Evolutionary conservation across 2,329 filamentous ascomycete species (phyloP), one percentile per base, ranked within the genome.

Genomic region (Gyromitra esculenta): DNA sequence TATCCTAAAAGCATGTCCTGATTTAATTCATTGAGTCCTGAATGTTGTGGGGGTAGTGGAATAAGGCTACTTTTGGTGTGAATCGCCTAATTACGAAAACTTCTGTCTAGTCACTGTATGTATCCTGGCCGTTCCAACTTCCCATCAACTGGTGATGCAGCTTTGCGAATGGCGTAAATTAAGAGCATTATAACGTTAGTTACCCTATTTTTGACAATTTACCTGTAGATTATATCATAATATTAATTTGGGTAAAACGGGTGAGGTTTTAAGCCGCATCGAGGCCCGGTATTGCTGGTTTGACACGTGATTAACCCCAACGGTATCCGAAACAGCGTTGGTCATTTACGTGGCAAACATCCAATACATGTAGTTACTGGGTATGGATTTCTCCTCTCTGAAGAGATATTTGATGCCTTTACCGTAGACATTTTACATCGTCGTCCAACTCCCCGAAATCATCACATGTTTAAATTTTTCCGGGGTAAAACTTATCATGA

Each of bases 251-350:
- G 67, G 35, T 62, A 62, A 56, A 56, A 31, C 31, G 3, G 39
- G 59, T 13, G 43, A 31, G n/a, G 25, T n/a, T 6, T 43, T 62
- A 56, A 73, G 52, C 60, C 43, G 37, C 54, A 72, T 43, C 37
- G 37, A 35, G 39, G 59, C 31, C 21, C 50, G 56, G 41, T 35
- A 25, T 13, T 52, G 39, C 39, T 60, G 52, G 62, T 25, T 68
- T 74, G 45, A n/a, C 72, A 71, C 52, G 72, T 75, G 72, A 75
- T 48, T 41, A 41, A 43, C 57, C 72, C 56, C 66, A 75, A 74
- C 65, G 52, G 43, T 70, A 62, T 52, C 56, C 25, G 15, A 45
- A 75, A 65, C 67, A 71, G 15, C 7, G 13, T n/a, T 18, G 15
- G 56, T 41, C 35, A 39, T 60, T 41, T 41, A 18, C 60, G 43